Percentiles rank a stretch among this genome's conserved stretches.
Evolutionary conservation across 2,329 filamentous ascomycete genomes (phyloP).

Genomic region (Diaporthe citri): DNA sequence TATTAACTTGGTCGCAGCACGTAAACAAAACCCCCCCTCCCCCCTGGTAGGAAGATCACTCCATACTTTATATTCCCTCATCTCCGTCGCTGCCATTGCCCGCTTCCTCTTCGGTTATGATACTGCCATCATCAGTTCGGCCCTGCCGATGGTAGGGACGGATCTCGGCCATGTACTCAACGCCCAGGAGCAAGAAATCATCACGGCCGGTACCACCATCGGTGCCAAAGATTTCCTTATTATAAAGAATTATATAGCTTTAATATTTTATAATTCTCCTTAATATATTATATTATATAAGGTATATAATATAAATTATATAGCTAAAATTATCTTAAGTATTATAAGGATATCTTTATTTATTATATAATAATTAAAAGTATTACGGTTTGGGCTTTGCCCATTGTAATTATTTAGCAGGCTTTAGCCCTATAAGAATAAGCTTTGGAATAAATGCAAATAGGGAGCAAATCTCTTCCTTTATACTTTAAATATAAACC

Average conservation of each 20-base stretch:
- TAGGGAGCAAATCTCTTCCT: no score
- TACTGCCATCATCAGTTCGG: constrained; percentile 51
- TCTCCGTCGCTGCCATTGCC: constrained; percentile 61
- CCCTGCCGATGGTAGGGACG: constrained; percentile 7
- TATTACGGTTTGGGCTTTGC: no score
- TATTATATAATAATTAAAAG: neutral
- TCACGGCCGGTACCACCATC: neutral
- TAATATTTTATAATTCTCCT: neutral
- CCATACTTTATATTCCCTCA: neutral
- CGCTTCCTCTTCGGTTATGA: constrained; percentile 62
- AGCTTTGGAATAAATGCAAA: no score
- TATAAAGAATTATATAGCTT: neutral
- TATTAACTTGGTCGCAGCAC: no score
- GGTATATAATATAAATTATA: neutral
- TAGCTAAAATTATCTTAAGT: neutral
- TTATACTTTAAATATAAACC: no score
- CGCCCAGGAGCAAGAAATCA: neutral
- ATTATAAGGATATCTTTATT: neutral
- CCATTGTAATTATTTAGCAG: no score
- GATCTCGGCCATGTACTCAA: neutral
- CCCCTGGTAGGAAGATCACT: no score
- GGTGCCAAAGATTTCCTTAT: neutral
- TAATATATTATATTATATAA: neutral
- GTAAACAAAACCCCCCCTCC: no score
- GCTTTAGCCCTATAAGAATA: no score